These are phyloP conservation scores for Alternaria gaisen DNA, from an alignment of 2,329 filamentous ascomycete species.

Conservation along the genomic window DNA sequence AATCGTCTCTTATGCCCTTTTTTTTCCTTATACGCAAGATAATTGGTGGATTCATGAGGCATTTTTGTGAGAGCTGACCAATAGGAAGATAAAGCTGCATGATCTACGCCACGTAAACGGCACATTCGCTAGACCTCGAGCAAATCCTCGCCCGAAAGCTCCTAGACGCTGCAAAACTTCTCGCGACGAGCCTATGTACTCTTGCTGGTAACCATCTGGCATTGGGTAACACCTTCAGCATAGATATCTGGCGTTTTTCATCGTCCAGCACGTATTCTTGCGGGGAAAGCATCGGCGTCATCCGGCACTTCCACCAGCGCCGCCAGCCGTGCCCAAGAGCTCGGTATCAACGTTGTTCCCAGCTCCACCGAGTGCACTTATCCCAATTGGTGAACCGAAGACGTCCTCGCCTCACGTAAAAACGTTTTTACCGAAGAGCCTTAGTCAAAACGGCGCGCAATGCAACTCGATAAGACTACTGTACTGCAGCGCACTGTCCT, in stretches of 20 bases:
- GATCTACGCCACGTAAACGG: not conserved
- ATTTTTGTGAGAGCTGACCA: not conserved
- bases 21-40: not conserved
- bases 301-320: not conserved
- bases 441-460: slow-evolving; percentile 43
- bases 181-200: not conserved
- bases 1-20: too few relatives aligned
- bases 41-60: not conserved
- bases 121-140: not conserved
- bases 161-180: not conserved
- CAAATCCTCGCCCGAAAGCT: not conserved
- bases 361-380: slow-evolving; percentile 19
- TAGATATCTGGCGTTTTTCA: not conserved
- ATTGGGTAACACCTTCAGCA: not conserved
- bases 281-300: not conserved
- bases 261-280: not conserved
- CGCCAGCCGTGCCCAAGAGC: slow-evolving; percentile 3
- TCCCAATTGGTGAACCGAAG: slow-evolving; percentile 18
- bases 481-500: slow-evolving; percentile 30
- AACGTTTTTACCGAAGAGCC: slow-evolving; percentile 42
- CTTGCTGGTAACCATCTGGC: not conserved
- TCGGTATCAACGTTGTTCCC: slow-evolving; percentile 17
- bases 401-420: slow-evolving; percentile 30
- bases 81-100: not conserved
- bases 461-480: slow-evolving; percentile 48